Evolutionary conservation across 257 asterid species (phyloP).

Genomic region (Fraxinus pennsylvanica): DNA sequence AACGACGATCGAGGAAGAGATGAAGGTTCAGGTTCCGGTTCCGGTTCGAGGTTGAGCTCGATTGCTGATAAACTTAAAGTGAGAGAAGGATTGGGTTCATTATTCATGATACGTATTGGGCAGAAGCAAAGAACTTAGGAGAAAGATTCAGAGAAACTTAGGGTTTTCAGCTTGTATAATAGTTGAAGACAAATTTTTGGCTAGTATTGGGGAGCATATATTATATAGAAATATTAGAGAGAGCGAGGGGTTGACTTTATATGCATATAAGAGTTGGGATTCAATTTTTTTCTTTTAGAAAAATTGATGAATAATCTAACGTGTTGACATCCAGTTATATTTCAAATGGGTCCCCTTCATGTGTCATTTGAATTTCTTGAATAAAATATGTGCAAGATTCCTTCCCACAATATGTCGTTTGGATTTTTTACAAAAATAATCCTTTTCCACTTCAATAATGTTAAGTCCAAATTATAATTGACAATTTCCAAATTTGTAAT

Average conservation of each 20-base stretch:
- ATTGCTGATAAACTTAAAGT: constrained; percentile 44
- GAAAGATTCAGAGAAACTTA: too few species aligned
- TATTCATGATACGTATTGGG: constrained; percentile 36
- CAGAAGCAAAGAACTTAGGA: background rate
- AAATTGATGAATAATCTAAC: too few species aligned
- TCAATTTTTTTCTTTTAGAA: too few species aligned
- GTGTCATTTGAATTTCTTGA: background rate
- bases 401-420: too few species aligned
- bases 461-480: too few species aligned
- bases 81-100: constrained; percentile 52
- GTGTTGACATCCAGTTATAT: background rate
- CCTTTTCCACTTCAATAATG: too few species aligned
- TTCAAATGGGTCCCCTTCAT: background rate
- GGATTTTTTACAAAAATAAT: too few species aligned
- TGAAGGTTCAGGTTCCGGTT: constrained; percentile 41
- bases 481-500: too few species aligned
- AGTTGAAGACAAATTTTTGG: constrained; percentile 2
- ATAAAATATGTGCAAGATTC: too few species aligned
- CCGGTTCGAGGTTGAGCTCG: constrained; percentile 43
- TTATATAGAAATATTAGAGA: constrained; percentile 24
- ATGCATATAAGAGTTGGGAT: background rate
- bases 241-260: constrained; percentile 17
- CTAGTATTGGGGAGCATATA: constrained; percentile 4
- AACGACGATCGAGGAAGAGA: constrained; percentile 44
- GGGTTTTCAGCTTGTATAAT: background rate